Evolutionary conservation across 306 rosid species (phyloP), one percentile per base, ranked within the genome.

Genomic region (Psophocarpus tetragonolobus): DNA sequence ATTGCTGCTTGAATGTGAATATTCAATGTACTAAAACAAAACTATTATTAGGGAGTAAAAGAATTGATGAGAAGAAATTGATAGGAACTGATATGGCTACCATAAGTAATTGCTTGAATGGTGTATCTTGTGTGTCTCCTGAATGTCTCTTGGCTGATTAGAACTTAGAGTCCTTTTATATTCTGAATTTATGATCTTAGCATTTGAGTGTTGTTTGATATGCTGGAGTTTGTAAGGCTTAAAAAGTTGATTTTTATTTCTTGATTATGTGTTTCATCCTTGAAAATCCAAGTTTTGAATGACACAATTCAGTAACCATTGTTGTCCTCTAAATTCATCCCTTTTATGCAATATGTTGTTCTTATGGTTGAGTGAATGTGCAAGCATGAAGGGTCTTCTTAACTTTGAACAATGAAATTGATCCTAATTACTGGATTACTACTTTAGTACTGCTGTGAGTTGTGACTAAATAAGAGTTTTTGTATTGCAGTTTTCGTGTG

Each of bases 1-100:
- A 32, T n/a, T 77, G 30, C 33, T 62, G 63, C 67, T 24, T 54
- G 69, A 54, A 20, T 73, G 24, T 78, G 75, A 80, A 47, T 82
- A 42, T 41, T 13, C 42, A 23, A 44, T 50, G 27, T n/a, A 27
- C 15, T 9, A 54, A 75, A 76, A 41, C 9, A 5, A 51, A 26
- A 8, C 1, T 2, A 42, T 7, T 58, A 21, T 56, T 45, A 2
- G 38, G 17, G 24, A 54, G 53, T 54, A 61, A 51, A 76, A 26
- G 30, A 27, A 53, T 18, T 54, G 50, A 41, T 20, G 69, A 20
- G 42, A 15, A 45, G 38, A 60, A 23, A 58, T 45, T 11, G 18
- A 36, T 81, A 13, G 47, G 53, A 18, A 17, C 66, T 47, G 48
- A 4, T 60, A 13, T 24, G 5, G 68, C 47, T 75, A 60, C 32